Evolutionary conservation across 306 rosid species (phyloP).

Genomic region (Castanospermum australe): DNA sequence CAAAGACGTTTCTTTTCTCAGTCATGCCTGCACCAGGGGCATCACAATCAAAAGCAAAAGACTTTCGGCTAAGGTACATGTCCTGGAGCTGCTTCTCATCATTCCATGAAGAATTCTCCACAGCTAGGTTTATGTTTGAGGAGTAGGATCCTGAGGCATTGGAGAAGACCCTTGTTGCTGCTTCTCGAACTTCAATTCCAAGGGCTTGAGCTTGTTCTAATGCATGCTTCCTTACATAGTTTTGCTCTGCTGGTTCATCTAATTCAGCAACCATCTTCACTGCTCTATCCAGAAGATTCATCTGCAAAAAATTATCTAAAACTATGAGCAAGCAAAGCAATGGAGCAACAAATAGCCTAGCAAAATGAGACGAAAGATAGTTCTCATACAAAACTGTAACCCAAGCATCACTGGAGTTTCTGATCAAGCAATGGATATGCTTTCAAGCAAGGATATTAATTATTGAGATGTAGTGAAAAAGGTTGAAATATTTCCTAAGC

Average conservation of each 20-base stretch:
- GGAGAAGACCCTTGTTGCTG: conserved; percentile 94
- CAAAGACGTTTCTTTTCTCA: conserved; percentile 87
- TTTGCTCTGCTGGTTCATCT: conserved; percentile 81
- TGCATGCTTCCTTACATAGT: conserved; percentile 90
- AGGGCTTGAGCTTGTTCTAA: conserved; percentile 85
- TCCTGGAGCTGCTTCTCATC: conserved; percentile 99
- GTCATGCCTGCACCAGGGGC: conserved; percentile 96
- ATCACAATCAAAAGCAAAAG: conserved; percentile 88
- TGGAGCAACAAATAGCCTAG: background rate
- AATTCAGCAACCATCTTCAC: conserved; percentile 98
- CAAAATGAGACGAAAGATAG: background rate
- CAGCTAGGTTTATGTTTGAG: conserved; percentile 92
- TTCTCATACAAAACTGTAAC: background rate
- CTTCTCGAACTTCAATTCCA: conserved; percentile 86
- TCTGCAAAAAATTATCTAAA: conserved; percentile 46
- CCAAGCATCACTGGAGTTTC: background rate
- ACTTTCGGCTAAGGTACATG: conserved; percentile 95
- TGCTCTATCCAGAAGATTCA: conserved; percentile 95
- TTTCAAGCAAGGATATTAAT: background rate
- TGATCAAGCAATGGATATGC: background rate
- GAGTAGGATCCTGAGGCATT: conserved; percentile 99
- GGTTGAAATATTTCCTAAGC: background rate
- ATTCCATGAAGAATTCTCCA: conserved; percentile 96
- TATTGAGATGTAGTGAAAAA: background rate
- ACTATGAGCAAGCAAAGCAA: conserved; percentile 27